These are phyloP conservation scores for Chaetomium globosum DNA, from an alignment of 2,329 filamentous ascomycete genomes.

Conservation along the genomic window DNA sequence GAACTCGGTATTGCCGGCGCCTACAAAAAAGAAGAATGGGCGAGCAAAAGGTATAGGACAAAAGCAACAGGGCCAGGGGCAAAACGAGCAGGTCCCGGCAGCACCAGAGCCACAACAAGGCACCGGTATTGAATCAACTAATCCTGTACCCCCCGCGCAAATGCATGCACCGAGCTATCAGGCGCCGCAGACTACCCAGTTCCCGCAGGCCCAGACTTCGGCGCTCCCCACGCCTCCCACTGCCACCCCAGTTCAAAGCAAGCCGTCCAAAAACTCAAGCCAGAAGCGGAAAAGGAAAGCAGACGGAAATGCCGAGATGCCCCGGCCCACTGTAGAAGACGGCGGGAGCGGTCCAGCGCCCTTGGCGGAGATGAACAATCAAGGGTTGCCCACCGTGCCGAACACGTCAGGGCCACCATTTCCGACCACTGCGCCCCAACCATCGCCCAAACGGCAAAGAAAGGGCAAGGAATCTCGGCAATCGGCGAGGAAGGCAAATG, in stretches of 20 bases:
- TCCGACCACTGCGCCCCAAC: slow-evolving; percentile 26
- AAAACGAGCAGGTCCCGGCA: not conserved
- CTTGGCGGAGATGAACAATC: slow-evolving; percentile 24
- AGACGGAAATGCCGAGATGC: slow-evolving; percentile 29
- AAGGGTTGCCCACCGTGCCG: slow-evolving; percentile 19
- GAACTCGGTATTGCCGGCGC: slow-evolving; percentile 20
- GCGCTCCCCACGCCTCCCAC: slow-evolving; percentile 21
- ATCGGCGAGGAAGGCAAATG: slow-evolving; percentile 33
- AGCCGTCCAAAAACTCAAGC: slow-evolving; percentile 18
- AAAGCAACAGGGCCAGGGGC: slow-evolving; percentile 34
- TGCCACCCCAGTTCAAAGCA: slow-evolving; percentile 24
- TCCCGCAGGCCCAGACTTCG: slow-evolving; percentile 20
- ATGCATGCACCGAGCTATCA: slow-evolving; percentile 14
- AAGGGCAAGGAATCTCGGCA: slow-evolving; percentile 42
- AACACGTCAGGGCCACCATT: slow-evolving; percentile 11
- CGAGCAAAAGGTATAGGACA: slow-evolving; percentile 53
- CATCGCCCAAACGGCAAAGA: slow-evolving; percentile 45
- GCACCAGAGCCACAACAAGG: not conserved
- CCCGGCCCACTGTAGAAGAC: slow-evolving; percentile 1
- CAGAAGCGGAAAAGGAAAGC: slow-evolving; percentile 42
- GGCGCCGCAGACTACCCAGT: slow-evolving; percentile 8
- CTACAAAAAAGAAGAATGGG: slow-evolving; percentile 38
- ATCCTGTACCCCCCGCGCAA: slow-evolving; percentile 15
- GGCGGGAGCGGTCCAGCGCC: not conserved
- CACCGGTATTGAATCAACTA: not conserved